Percentiles rank a stretch among this genome's conserved stretches.
Conservation (phyloP, 2,329 filamentous ascomycete genomes). For the Fusarium albidum region DNA sequence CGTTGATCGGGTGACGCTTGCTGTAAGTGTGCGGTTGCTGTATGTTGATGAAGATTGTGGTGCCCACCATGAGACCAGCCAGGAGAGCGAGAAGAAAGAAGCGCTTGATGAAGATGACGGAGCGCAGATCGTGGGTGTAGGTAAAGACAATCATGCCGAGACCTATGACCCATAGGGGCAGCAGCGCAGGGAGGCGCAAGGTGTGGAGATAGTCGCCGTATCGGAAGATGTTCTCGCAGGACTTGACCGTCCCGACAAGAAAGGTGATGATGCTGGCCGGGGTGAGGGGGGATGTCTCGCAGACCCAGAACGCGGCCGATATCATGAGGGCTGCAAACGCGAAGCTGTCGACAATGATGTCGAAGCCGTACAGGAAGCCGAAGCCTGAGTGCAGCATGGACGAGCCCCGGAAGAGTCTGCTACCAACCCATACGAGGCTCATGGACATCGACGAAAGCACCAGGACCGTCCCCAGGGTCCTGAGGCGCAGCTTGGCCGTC, state of each 20-base stretch:
- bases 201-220: constrained; percentile 57
- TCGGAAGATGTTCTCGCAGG: constrained; percentile 46
- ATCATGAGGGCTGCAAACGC: constrained; percentile 54
- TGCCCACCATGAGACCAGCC: constrained; percentile 46
- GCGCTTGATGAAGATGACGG: constrained; percentile 53
- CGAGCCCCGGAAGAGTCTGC: constrained; percentile 40
- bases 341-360: constrained; percentile 58
- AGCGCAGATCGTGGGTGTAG: constrained; percentile 53
- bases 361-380: constrained; percentile 57
- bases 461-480: constrained; percentile 54
- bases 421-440: constrained; percentile 47
- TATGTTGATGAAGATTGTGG: constrained; percentile 48
- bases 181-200: constrained; percentile 46
- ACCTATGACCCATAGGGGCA: constrained; percentile 50
- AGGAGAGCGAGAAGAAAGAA: constrained; percentile 51
- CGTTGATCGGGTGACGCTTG: constrained; percentile 56
- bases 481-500: constrained; percentile 57
- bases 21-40: constrained; percentile 41
- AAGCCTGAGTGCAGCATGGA: constrained; percentile 43
- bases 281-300: constrained; percentile 55
- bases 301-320: constrained; percentile 55
- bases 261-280: constrained; percentile 55
- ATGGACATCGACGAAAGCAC: constrained; percentile 50
- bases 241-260: constrained; percentile 49
- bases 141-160: constrained; percentile 53